These are phyloP conservation scores for Eragrostis nindensis DNA, from an alignment of 176 grass and related monocot species.

Conservation along the genomic window DNA sequence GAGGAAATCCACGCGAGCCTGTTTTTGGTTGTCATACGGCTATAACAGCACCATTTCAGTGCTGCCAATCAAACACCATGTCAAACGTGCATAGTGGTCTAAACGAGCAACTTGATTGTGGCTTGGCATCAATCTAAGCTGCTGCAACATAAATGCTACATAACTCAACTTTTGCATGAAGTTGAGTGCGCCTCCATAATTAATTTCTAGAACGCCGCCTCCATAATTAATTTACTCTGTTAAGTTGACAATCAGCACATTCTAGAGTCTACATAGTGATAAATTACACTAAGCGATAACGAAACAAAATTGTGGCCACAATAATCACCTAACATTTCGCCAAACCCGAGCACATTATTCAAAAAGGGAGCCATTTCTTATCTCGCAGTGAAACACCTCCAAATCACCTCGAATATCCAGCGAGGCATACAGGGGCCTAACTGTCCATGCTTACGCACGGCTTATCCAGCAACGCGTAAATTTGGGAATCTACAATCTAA, in stretches of 20 bases:
- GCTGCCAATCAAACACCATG: neutral
- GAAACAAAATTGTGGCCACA: neutral
- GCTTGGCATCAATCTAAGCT: neutral
- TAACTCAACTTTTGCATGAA: neutral
- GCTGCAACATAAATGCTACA: neutral
- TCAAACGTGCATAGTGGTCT: neutral
- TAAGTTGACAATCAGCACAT: neutral
- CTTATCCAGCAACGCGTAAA: neutral
- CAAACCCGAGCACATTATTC: neutral
- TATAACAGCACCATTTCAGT: neutral
- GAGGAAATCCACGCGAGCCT: neutral
- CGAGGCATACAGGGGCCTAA: neutral
- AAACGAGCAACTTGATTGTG: neutral
- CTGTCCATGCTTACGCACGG: conserved; percentile 1
- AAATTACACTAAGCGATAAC: neutral
- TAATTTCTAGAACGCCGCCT: no score
- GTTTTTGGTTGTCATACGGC: neutral
- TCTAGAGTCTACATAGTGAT: neutral
- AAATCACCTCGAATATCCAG: conserved; percentile 9
- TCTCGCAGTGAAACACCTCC: neutral
- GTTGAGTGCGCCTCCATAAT: neutral
- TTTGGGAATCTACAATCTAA: conserved; percentile 20
- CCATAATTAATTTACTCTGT: neutral
- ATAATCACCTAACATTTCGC: neutral
- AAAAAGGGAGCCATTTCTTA: neutral